These are phyloP conservation scores for Sambucus nigra DNA, from an alignment of 129 eudicot species.

Conservation along the genomic window DNA sequence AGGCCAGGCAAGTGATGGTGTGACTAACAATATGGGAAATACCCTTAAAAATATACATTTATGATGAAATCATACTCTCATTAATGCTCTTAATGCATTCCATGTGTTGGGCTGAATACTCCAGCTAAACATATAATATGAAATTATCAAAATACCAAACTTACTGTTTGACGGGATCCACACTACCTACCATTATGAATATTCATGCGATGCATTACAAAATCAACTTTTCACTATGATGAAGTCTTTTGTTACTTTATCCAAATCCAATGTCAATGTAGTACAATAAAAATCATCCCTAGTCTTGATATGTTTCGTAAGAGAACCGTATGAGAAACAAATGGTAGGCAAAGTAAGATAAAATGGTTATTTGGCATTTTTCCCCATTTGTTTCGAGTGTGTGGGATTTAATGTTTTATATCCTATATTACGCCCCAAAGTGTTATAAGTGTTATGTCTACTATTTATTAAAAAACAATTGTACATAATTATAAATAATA, in stretches of 20 bases:
- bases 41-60: too few relatives aligned
- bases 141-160: too few relatives aligned
- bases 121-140: not conserved
- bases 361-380: not conserved
- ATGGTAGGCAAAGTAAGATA: not conserved
- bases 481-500: too few relatives aligned
- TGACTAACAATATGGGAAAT: not conserved
- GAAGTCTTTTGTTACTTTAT: conserved; percentile 1
- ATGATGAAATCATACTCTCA: not conserved
- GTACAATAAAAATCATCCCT: not conserved
- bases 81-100: too few relatives aligned
- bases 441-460: too few relatives aligned
- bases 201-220: conserved; percentile 10
- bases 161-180: too few relatives aligned
- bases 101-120: too few relatives aligned
- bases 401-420: too few relatives aligned
- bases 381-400: too few relatives aligned
- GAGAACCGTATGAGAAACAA: not conserved
- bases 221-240: conserved; percentile 15
- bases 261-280: not conserved
- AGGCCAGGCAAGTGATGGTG: not conserved
- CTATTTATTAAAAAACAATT: too few relatives aligned
- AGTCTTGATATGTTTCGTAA: not conserved
- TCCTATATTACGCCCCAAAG: too few relatives aligned
- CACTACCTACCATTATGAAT: not conserved